These are phyloP conservation scores for Vanilla planifolia DNA, from an alignment of 106 monocot species.

Conservation along the genomic window DNA sequence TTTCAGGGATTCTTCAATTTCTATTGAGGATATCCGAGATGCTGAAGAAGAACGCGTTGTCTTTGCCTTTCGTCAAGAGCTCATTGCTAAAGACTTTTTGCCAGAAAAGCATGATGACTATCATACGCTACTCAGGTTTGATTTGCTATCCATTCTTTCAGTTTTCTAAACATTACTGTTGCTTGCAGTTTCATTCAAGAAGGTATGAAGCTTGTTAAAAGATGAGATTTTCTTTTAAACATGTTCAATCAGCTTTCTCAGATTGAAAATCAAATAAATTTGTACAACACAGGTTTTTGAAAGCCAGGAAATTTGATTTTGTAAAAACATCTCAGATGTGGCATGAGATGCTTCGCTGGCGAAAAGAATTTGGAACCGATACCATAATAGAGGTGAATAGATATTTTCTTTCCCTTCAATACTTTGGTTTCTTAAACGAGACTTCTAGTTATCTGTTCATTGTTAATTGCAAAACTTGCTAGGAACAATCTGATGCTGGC, in stretches of 20 bases:
- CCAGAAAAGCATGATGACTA: constrained; percentile 75
- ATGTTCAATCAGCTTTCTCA: background rate
- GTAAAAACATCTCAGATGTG: constrained; percentile 69
- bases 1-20: constrained; percentile 31
- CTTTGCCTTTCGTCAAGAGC: constrained; percentile 48
- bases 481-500: no score
- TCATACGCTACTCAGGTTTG: constrained; percentile 69
- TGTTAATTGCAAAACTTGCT: no score
- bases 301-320: constrained; percentile 72
- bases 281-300: constrained; percentile 48
- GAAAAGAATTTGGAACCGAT: constrained; percentile 75
- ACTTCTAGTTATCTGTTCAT: no score
- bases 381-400: constrained; percentile 62
- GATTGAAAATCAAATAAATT: background rate
- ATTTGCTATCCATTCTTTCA: background rate
- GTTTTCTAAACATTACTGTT: no score
- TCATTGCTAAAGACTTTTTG: constrained; percentile 52
- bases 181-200: constrained; percentile 1
- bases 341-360: constrained; percentile 76
- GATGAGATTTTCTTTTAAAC: no score
- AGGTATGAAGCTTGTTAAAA: background rate
- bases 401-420: background rate
- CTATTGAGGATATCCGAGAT: constrained; percentile 80
- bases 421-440: background rate
- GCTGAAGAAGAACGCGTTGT: constrained; percentile 75